These are phyloP conservation scores for Starmera amethionina DNA, from an alignment of 805 yeast species.

Conservation along the genomic window DNA sequence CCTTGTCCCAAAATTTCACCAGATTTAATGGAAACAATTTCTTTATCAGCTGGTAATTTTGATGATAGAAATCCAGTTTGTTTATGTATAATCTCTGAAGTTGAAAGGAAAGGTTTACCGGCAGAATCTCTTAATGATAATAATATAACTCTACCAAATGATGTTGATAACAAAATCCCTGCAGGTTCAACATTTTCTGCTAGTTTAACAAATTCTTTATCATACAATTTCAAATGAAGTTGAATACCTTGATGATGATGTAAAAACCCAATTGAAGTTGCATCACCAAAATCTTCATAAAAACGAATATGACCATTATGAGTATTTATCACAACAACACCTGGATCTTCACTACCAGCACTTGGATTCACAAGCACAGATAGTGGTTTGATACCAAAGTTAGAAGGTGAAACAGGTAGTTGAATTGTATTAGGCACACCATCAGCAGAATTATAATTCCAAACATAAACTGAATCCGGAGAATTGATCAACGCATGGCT, in stretches of 20 bases:
- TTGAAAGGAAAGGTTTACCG: conserved; percentile 43
- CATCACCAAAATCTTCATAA: conserved; percentile 66
- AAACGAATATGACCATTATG: conserved; percentile 50
- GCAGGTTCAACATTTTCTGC: conserved; percentile 61
- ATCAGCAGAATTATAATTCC: conserved; percentile 61
- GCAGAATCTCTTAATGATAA: conserved; percentile 55
- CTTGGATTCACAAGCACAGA: conserved; percentile 52
- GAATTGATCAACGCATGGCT: conserved; percentile 19
- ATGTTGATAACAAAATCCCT: conserved; percentile 65
- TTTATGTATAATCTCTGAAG: conserved; percentile 17
- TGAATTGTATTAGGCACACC: conserved; percentile 46
- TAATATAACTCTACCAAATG: conserved; percentile 54
- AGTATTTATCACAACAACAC: conserved; percentile 57
- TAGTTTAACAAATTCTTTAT: conserved; percentile 46
- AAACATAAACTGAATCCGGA: conserved; percentile 46
- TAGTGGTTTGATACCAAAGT: conserved; percentile 30
- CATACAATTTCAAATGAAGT: conserved; percentile 30
- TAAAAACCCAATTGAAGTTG: conserved; percentile 54
- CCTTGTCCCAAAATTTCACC: conserved; percentile 46
- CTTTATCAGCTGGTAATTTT: conserved; percentile 19
- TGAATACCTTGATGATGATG: conserved; percentile 27
- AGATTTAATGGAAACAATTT: conserved; percentile 48
- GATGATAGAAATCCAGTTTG: conserved; percentile 25
- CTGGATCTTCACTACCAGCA: conserved; percentile 48
- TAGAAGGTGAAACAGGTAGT: conserved; percentile 26